Percentiles rank a stretch among this genome's conserved stretches.
Conservation (phyloP, 768 basidiomycete genomes). For the Boletus vermiculosoides region DNA sequence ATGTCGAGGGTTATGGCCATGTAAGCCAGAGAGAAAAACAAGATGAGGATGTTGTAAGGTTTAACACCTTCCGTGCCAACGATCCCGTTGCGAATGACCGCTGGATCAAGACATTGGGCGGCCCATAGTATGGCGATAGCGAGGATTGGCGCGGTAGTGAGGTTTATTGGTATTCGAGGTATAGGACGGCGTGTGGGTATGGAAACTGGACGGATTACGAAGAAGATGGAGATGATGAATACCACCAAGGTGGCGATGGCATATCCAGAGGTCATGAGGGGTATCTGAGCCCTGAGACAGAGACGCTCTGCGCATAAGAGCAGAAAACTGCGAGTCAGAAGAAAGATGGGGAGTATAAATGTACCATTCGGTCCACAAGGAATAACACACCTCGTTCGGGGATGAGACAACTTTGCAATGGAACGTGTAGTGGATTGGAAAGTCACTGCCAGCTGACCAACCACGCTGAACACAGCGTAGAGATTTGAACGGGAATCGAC, state of each 20-base stretch:
- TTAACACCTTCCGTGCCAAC: conserved; percentile 76
- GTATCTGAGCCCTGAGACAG: neutral
- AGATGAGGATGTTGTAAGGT: conserved; percentile 89
- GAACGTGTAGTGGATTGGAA: neutral
- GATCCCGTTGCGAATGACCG: conserved; percentile 70
- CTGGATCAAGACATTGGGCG: conserved; percentile 45
- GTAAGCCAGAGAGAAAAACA: conserved; percentile 92
- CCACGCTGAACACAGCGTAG: neutral
- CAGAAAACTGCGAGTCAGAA: neutral
- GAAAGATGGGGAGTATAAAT: neutral
- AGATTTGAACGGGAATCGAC: too few species aligned
- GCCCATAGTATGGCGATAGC: conserved; percentile 56
- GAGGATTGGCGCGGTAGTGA: conserved; percentile 54
- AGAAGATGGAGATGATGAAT: conserved; percentile 52
- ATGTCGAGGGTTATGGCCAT: conserved; percentile 90
- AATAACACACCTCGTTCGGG: neutral
- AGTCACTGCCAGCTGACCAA: neutral
- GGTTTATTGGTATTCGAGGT: conserved; percentile 42
- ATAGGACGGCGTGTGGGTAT: conserved; percentile 39
- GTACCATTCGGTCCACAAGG: neutral
- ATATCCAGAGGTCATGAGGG: conserved; percentile 42
- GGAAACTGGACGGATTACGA: conserved; percentile 48
- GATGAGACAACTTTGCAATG: neutral
- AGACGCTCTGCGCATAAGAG: neutral
- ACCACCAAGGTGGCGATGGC: conserved; percentile 51